These are phyloP conservation scores for Aureobasidium vineae DNA, from an alignment of 2,329 filamentous ascomycete species.

Conservation along the genomic window DNA sequence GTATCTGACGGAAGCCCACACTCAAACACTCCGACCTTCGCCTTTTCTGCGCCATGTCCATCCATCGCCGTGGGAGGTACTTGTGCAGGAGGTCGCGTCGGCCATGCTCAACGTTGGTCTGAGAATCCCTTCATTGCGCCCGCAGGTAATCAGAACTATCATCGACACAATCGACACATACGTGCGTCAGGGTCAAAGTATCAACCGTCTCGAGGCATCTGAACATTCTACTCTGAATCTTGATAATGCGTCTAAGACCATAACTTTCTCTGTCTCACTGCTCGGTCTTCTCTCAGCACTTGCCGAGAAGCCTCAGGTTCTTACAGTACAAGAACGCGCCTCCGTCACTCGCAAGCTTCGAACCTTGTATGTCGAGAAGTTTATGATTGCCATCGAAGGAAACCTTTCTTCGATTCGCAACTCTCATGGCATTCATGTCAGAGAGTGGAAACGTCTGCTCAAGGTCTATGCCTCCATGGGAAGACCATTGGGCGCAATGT, in stretches of 20 bases:
- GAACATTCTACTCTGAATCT: constrained; percentile 44
- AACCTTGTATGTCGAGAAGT: constrained; percentile 74
- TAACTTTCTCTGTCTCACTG: constrained; percentile 76
- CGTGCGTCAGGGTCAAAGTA: constrained; percentile 15
- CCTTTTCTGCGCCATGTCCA: constrained; percentile 80
- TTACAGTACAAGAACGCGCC: constrained; percentile 71
- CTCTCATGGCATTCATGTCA: constrained; percentile 65
- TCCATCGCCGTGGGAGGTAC: constrained; percentile 82
- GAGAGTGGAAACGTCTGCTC: constrained; percentile 84
- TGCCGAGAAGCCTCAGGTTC: constrained; percentile 75
- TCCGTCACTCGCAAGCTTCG: constrained; percentile 69
- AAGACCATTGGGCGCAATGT: constrained; percentile 83
- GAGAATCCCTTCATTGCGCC: constrained; percentile 60
- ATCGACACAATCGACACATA: constrained; percentile 63
- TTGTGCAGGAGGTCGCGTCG: constrained; percentile 74
- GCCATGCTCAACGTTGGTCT: constrained; percentile 79
- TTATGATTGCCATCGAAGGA: constrained; percentile 82
- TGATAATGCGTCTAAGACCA: constrained; percentile 53
- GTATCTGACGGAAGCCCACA: constrained; percentile 82
- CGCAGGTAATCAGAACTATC: constrained; percentile 64
- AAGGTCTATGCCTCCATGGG: constrained; percentile 78
- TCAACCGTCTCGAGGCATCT: not conserved
- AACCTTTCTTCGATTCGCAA: constrained; percentile 89
- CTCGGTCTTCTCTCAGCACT: constrained; percentile 85
- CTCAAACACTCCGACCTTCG: constrained; percentile 73